Evolutionary conservation across 371 early-diverging fungal genomes (phyloP), one percentile per base, ranked within the genome.

Genomic region (Apophysomyces trapeziformis): DNA sequence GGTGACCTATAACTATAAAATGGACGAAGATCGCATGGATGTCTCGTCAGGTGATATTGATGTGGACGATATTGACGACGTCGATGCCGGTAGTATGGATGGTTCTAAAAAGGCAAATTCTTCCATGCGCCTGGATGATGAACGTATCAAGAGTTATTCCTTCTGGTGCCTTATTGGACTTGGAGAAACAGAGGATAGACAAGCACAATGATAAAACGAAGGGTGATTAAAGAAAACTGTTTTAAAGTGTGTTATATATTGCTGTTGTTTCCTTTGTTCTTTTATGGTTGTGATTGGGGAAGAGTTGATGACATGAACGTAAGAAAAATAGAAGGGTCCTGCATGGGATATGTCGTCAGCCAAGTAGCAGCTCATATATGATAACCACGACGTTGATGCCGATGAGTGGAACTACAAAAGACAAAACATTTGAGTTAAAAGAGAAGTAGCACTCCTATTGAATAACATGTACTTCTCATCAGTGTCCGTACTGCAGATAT

Each of bases 401-500:
- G 60, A 96, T 92, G 14, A 96, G 83, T 36, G 96, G 96, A 63
- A 96, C 93, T 92, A 82, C 4, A 11, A n/a, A 47, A 8, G 35
- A 60, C 21, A 60, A 9, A 60, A 43, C 11, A 11, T 21, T 21
- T 60, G 37, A 58, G 37, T 50, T 7, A 18, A 41, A n/a, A 46
- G 12, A 18, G 36, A n/a, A 38, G n/a, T 43, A 5, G n/a, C 2
- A 56, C 11, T 37, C 36, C 26, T 14, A 45, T 21, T 36, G 36
- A 68, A 43, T 59, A 26, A 13, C 41, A 83, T 86, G 70, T 89
- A 96, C 96, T 90, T 85, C 96, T 78, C 85, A 96, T 86, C 50
- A 97, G 76, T 44, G 96, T 97, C 76, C 96, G 83, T 38, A 95
- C 92, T 0, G 98, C 96, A 0, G 94, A 91, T 70, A 97, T 94